Percentiles rank a stretch among this genome's conserved stretches.
These are phyloP conservation scores for Candida caryicola DNA, from an alignment of 805 yeast genomes.

Conservation along the genomic window DNA sequence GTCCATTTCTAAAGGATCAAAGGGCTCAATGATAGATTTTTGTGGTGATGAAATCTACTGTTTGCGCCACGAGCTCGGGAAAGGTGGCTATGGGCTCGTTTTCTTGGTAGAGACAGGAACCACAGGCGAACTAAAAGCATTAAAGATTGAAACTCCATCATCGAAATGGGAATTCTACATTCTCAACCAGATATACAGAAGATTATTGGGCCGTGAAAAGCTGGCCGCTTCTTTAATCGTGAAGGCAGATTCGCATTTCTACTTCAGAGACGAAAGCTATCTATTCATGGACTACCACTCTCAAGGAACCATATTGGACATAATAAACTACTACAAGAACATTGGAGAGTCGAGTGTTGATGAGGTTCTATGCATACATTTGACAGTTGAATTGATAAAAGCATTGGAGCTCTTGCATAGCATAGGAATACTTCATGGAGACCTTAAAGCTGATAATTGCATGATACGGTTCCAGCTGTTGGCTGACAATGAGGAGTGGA, in stretches of 20 bases:
- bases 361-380: constrained; percentile 60
- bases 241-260: constrained; percentile 49
- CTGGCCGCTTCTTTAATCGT: constrained; percentile 32
- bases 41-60: constrained; percentile 46
- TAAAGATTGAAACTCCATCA: constrained; percentile 70
- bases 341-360: constrained; percentile 36
- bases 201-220: constrained; percentile 24
- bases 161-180: constrained; percentile 82
- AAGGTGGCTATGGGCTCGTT: constrained; percentile 79
- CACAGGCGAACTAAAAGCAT: constrained; percentile 54
- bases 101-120: constrained; percentile 60
- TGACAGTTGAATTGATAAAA: constrained; percentile 62
- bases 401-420: constrained; percentile 61
- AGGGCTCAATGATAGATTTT: constrained; percentile 42
- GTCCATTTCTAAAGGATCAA: constrained; percentile 32
- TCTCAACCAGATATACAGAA: constrained; percentile 54
- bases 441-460: constrained; percentile 81
- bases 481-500: constrained; percentile 11
- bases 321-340: constrained; percentile 50
- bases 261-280: constrained; percentile 65
- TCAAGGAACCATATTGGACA: constrained; percentile 73
- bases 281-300: constrained; percentile 58
- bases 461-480: constrained; percentile 56
- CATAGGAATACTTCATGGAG: constrained; percentile 75
- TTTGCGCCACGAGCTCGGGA: constrained; percentile 59